Percentiles rank a stretch among this genome's conserved stretches.
These are phyloP conservation scores for Sordariomycetes sp. DNA, from an alignment of 2,329 filamentous ascomycete species.

Conservation along the genomic window DNA sequence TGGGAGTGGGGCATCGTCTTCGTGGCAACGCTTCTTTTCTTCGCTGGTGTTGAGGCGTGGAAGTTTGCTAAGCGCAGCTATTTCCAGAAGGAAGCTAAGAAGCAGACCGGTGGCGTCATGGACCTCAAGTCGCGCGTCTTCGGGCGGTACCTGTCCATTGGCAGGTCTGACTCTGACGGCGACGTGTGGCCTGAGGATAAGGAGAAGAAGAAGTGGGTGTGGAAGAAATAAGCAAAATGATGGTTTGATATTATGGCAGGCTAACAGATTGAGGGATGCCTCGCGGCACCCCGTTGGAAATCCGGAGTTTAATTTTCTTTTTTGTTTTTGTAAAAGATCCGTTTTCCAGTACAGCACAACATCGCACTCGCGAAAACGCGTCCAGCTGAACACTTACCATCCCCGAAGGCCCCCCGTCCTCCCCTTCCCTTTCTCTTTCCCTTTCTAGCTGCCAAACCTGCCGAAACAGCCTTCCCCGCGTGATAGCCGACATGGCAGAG, in stretches of 20 bases:
- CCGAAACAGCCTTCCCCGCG: too few species aligned
- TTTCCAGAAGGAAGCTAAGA: conserved; percentile 20
- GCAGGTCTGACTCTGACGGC: conserved; percentile 7
- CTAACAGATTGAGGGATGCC: neutral
- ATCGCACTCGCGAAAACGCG: too few species aligned
- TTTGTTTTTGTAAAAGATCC: too few species aligned
- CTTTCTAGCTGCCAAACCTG: too few species aligned
- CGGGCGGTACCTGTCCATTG: conserved; percentile 17
- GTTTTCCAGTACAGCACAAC: too few species aligned
- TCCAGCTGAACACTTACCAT: too few species aligned
- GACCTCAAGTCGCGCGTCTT: conserved; percentile 20
- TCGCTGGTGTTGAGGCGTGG: conserved; percentile 53
- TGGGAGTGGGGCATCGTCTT: conserved; percentile 66
- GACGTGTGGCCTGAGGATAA: conserved; percentile 4
- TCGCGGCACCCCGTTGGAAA: neutral
- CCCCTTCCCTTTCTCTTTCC: too few species aligned
- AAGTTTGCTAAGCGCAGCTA: conserved; percentile 55
- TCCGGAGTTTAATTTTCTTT: too few species aligned
- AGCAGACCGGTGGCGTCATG: conserved; percentile 11
- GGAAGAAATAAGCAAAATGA: neutral
- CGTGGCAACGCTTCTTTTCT: conserved; percentile 48
- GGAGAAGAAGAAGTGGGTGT: conserved; percentile 5
- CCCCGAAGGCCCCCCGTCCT: too few species aligned
- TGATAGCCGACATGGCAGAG: too few species aligned
- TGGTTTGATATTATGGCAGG: too few species aligned